A percentile compares a stretch with the other conserved stretches of the same genome.
Evolutionary conservation across 257 asterid genomes (phyloP).

Genomic region (Jacaranda mimosifolia): DNA sequence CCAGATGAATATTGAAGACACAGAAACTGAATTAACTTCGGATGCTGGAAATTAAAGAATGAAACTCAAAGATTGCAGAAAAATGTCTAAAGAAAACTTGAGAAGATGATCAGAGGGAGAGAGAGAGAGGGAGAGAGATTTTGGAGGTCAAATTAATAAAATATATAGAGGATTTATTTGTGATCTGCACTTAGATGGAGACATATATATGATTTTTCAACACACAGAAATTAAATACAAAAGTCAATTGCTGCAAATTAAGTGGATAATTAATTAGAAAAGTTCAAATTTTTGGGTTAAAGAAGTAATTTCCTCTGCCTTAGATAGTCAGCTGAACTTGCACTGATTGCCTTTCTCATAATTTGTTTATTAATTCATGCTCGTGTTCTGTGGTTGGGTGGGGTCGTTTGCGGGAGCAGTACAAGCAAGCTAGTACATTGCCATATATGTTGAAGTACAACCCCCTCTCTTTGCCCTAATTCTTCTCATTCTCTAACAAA

Average conservation of each 20-base stretch:
- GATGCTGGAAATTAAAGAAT: too few relatives aligned
- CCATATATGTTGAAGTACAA: conserved; percentile 34
- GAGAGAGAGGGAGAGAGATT: neutral
- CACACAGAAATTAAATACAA: conserved; percentile 2
- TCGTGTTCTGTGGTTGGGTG: too few relatives aligned
- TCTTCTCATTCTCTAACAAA: too few relatives aligned
- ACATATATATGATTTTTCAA: neutral
- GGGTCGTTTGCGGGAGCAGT: neutral
- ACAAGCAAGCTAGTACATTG: conserved; percentile 32
- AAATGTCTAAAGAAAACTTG: too few relatives aligned
- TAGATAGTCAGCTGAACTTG: neutral
- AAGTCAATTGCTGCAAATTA: conserved; percentile 37
- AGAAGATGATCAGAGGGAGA: too few relatives aligned
- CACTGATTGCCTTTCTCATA: too few relatives aligned
- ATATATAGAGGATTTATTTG: neutral
- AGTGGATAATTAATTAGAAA: conserved; percentile 15
- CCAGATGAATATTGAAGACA: too few relatives aligned
- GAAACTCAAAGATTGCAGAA: too few relatives aligned
- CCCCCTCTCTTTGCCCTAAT: neutral
- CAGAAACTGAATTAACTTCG: too few relatives aligned
- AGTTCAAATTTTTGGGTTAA: neutral
- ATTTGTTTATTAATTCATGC: conserved; percentile 13
- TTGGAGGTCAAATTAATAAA: neutral
- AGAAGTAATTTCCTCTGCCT: neutral
- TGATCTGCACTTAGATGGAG: neutral